These are phyloP conservation scores for Suillus luteus DNA, from an alignment of 768 basidiomycete genomes.

Conservation along the genomic window DNA sequence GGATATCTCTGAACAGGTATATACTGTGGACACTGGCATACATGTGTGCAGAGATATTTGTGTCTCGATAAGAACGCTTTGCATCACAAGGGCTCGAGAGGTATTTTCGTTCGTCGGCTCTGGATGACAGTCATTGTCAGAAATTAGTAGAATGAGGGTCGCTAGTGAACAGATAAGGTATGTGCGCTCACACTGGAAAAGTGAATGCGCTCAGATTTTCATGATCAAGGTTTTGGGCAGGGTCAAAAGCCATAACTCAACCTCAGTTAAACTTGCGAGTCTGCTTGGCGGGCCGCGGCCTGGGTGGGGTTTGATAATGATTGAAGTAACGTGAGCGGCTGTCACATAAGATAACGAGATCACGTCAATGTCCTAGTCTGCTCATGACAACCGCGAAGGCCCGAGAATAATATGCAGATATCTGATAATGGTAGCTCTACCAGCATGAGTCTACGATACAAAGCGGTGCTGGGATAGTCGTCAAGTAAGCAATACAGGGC, in stretches of 20 bases:
- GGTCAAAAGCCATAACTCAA: not conserved
- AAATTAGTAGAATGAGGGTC: not conserved
- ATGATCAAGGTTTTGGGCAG: not conserved
- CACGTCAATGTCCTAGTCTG: not conserved
- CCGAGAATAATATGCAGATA: slow-evolving; percentile 4
- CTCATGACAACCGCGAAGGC: not conserved
- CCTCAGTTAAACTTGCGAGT: too few relatives aligned
- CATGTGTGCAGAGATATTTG: slow-evolving; percentile 4
- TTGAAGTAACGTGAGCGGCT: not conserved
- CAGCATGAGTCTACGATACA: slow-evolving; percentile 30
- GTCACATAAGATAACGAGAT: slow-evolving; percentile 1
- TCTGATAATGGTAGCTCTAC: slow-evolving; percentile 5
- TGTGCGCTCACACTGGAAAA: not conserved
- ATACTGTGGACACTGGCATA: not conserved
- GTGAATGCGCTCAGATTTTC: not conserved
- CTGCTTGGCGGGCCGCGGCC: not conserved
- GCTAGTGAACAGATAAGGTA: not conserved
- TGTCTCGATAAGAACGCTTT: slow-evolving; percentile 1
- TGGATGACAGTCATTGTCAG: not conserved
- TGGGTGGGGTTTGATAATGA: not conserved
- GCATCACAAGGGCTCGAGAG: not conserved
- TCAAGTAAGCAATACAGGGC: slow-evolving; percentile 27
- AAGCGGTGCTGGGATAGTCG: slow-evolving; percentile 21
- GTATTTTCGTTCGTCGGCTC: not conserved
- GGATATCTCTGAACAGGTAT: not conserved